Evolutionary conservation across 441 rosid genomes (phyloP).

Genomic region (Pelargonium fulgidum): DNA sequence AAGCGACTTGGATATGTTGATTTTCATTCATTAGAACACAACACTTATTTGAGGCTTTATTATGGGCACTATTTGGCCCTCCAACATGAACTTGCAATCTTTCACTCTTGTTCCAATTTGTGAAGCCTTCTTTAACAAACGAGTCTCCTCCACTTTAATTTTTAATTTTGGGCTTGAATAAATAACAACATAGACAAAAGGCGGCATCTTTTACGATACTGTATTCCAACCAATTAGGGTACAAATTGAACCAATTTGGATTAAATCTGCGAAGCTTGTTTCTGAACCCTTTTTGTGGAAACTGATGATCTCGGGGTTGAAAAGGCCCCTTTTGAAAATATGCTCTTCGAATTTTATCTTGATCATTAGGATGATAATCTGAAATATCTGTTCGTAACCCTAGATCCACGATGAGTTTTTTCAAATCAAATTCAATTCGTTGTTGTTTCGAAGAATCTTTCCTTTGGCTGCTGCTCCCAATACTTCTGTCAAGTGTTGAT

Average conservation of each 20-base stretch:
- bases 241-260: no score
- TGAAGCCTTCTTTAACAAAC: not conserved
- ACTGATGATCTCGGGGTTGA: no score
- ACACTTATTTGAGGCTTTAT: not conserved
- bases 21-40: not conserved
- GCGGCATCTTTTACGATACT: not conserved
- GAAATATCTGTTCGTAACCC: no score
- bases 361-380: no score
- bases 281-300: no score
- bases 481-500: no score
- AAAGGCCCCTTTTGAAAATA: constrained; percentile 26
- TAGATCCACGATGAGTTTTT: no score
- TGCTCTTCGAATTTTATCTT: no score
- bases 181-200: not conserved
- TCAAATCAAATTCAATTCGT: no score
- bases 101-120: not conserved
- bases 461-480: no score
- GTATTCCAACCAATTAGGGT: not conserved
- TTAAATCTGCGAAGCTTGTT: no score
- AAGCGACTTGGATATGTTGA: not conserved
- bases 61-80: not conserved
- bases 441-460: no score
- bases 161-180: not conserved
- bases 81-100: not conserved
- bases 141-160: not conserved